Conservation (phyloP, 768 basidiomycete genomes). For the Xerocomus potaroensis region DNA sequence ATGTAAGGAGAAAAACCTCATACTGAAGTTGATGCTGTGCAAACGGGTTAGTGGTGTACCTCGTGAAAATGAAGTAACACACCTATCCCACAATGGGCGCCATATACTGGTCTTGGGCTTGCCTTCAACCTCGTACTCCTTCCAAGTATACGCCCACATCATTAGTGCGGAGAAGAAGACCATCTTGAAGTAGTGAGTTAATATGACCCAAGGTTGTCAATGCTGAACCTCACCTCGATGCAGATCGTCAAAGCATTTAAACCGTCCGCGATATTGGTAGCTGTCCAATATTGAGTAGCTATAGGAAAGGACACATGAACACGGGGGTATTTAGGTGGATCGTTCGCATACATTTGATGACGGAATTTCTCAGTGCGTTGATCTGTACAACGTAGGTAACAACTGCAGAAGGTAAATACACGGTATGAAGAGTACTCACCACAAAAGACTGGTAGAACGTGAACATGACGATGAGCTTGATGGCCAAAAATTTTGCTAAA, state of each 20-base stretch:
- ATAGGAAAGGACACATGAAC: background rate
- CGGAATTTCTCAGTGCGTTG: conserved; percentile 55
- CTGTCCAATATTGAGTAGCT: conserved; percentile 81
- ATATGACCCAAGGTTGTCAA: background rate
- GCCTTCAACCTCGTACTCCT: conserved; percentile 57
- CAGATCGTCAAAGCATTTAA: conserved; percentile 78
- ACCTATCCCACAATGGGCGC: conserved; percentile 66
- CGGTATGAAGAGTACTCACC: conserved; percentile 36
- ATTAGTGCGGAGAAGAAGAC: conserved; percentile 73
- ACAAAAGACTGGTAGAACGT: conserved; percentile 86
- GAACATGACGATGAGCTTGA: conserved; percentile 85
- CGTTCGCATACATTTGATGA: conserved; percentile 55
- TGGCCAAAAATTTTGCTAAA: conserved; percentile 78
- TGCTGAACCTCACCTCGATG: conserved; percentile 56
- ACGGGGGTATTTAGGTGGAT: background rate
- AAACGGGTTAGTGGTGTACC: conserved; percentile 3
- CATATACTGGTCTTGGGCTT: conserved; percentile 51
- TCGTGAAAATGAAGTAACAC: conserved; percentile 7
- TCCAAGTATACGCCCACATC: conserved; percentile 77
- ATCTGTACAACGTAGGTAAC: conserved; percentile 43
- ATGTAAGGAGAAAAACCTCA: conserved; percentile 12
- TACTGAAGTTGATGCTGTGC: conserved; percentile 44
- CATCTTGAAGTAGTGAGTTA: conserved; percentile 50
- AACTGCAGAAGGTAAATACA: background rate
- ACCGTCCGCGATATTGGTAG: conserved; percentile 80